These are phyloP conservation scores for Coprinopsis cinerea DNA, from an alignment of 768 basidiomycete genomes.

Conservation along the genomic window DNA sequence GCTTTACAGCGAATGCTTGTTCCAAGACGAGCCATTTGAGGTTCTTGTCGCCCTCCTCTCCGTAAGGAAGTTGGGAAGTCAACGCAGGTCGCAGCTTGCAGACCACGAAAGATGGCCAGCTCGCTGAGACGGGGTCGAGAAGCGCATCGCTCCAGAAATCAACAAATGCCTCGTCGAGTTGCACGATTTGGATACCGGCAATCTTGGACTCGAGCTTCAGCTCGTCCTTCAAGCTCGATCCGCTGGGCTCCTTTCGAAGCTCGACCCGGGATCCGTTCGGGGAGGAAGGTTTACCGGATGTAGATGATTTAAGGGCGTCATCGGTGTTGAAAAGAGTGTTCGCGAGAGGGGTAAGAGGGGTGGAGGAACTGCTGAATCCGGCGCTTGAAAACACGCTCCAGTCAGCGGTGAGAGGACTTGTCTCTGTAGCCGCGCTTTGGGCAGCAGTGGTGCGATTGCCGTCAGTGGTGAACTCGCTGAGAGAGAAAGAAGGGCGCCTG, in stretches of 20 bases:
- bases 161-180: slow-evolving; percentile 75
- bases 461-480: too few relatives aligned
- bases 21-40: slow-evolving; percentile 68
- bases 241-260: neutral
- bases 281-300: slow-evolving; percentile 12
- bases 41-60: slow-evolving; percentile 24
- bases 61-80: slow-evolving; percentile 19
- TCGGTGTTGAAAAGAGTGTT: slow-evolving; percentile 55
- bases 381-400: slow-evolving; percentile 66
- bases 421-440: neutral
- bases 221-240: slow-evolving; percentile 7
- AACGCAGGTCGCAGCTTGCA: slow-evolving; percentile 55
- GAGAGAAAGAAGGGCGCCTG: slow-evolving; percentile 26
- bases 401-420: slow-evolving; percentile 31
- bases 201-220: slow-evolving; percentile 34
- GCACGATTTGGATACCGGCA: slow-evolving; percentile 39
- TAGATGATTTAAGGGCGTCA: slow-evolving; percentile 37
- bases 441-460: neutral
- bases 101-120: slow-evolving; percentile 66
- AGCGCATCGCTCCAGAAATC: slow-evolving; percentile 80
- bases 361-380: slow-evolving; percentile 49
- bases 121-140: slow-evolving; percentile 58
- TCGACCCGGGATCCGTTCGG: slow-evolving; percentile 17
- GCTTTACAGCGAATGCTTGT: slow-evolving; percentile 43
- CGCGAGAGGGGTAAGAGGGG: slow-evolving; percentile 40